Evolutionary conservation across 2,329 filamentous ascomycete genomes (phyloP), one percentile per base, ranked within the genome.

Genomic region (Diaporthe vexans): DNA sequence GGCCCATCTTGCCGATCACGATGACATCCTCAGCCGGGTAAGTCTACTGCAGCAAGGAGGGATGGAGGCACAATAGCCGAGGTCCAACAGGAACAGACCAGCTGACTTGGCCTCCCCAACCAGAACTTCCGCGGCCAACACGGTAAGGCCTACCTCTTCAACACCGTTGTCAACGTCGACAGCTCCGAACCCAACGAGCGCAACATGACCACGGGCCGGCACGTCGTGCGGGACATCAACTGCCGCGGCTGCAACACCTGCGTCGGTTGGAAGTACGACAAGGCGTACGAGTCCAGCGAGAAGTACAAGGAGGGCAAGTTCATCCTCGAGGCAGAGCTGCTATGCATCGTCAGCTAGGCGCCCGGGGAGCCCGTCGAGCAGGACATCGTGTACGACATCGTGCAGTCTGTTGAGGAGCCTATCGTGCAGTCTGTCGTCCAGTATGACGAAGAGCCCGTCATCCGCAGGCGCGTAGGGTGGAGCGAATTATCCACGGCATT

Each of bases 301-400:
- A 98, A 98, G 86, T 99, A 99, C 86, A 99, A 99, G 87, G 97
- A 99, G 88, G 95, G 95, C 73, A 99, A 98, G 86, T 98, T 94
- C 83, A 99, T 99, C 75, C 88, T 99, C 73, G 96, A 98, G 87
- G 94, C 94, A 43, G 95, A 98, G 86, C 85, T 98, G 77, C 88
- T 98, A 52, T 96, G 94, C 84, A 92, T 91, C 78, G 95, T 98
- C 75, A 90, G 87, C 79, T 92, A 71, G 65, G 15, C 17, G 35
- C 19, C 37, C n/a, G 70, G 17, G 4, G 26, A 26, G 52, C 81
- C 10, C 15, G 6, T 2, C 10, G 40, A 43, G 40, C 40, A 43
- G 15, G 40, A 43, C 15, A 43, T 6, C 15, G 40, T 17, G 40
- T 13, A 43, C 13, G 40, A 43, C 15, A 43, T 6, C 15, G 40